Base-by-base conservation (phyloP, 129 eudicot species). In the Apium graveolens region DNA sequence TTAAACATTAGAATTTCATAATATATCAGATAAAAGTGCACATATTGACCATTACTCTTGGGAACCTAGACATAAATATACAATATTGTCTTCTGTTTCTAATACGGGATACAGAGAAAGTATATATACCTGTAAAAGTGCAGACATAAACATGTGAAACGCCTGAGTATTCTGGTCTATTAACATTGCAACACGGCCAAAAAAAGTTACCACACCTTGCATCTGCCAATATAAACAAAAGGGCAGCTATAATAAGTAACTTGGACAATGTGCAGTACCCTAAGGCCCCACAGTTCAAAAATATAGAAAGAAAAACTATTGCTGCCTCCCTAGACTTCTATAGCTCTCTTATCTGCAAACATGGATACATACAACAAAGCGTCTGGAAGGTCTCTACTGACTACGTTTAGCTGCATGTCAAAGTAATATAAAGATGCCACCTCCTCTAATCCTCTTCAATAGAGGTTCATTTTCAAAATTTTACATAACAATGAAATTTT, bases 91-190 rank as follows among this genome's bases (percentile, higher is more conserved):
- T 26, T 11, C 0, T 32, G 24, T 29, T 38, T n/a, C 18, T 26
- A 24, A 5, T 7, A 53, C 0, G 5, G 77, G 35, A 44, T 17
- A 41, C 55, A 6, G 5, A 7, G 77, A 42, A 1, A 73, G 2
- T 37, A 45, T 78, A 85, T 13, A 55, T 89, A 93, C 98, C 98
- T 91, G 97, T 74, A 93, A 89, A 80, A 93, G 97, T 49, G 98
- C 98, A 0, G 93, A 70, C 95, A 91, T 93, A 82, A 93, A 91
- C 96, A 91, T 82, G 79, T 93, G 98, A 60, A 93, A 88, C 5
- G 98, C 98, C 81, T 91, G 96, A 34, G 98, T 93, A 73, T 93
- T 93, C 85, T 93, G 98, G 86, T 93, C 97, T 49, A 93, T 87
- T 79, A 93, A 80, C 80, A 93, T 81, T 34, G 98, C 90, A 43